Evolutionary conservation across 2,329 filamentous ascomycete genomes (phyloP).

Genomic region (Hirsutella rhossiliensis): DNA sequence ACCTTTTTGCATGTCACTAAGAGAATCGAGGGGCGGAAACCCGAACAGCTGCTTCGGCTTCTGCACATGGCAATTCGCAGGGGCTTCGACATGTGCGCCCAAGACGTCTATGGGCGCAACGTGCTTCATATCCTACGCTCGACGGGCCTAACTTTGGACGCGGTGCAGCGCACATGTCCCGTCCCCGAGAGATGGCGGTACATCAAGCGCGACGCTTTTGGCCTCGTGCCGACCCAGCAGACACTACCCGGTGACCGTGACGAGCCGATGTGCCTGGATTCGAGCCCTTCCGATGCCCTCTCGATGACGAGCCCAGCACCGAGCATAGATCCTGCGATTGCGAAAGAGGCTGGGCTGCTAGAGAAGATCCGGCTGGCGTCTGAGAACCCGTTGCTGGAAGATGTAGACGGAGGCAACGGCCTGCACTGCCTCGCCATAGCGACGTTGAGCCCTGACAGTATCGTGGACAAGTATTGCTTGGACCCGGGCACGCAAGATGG

Average conservation of each 20-base stretch:
- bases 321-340: conserved; percentile 4
- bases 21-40: conserved; percentile 18
- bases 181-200: conserved; percentile 18
- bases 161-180: conserved; percentile 20
- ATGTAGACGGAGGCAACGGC: conserved; percentile 37
- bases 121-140: conserved; percentile 32
- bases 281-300: conserved; percentile 1
- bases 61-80: conserved; percentile 7
- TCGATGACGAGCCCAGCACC: conserved; percentile 1
- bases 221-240: conserved; percentile 4
- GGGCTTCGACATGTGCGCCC: conserved; percentile 19
- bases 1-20: conserved; percentile 35
- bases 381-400: conserved; percentile 10
- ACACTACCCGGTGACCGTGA: conserved; percentile 10
- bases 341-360: conserved; percentile 11
- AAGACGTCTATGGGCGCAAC: conserved; percentile 40
- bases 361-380: conserved; percentile 8
- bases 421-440: conserved; percentile 46
- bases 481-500: conserved; percentile 7
- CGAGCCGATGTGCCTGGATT: conserved; percentile 4
- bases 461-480: conserved; percentile 20
- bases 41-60: conserved; percentile 16
- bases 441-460: conserved; percentile 27
- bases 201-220: conserved; percentile 38
- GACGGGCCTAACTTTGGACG: conserved; percentile 10